Base-by-base conservation (phyloP, 352 stramenopile species). In the Vaucheria bursata region DNA sequence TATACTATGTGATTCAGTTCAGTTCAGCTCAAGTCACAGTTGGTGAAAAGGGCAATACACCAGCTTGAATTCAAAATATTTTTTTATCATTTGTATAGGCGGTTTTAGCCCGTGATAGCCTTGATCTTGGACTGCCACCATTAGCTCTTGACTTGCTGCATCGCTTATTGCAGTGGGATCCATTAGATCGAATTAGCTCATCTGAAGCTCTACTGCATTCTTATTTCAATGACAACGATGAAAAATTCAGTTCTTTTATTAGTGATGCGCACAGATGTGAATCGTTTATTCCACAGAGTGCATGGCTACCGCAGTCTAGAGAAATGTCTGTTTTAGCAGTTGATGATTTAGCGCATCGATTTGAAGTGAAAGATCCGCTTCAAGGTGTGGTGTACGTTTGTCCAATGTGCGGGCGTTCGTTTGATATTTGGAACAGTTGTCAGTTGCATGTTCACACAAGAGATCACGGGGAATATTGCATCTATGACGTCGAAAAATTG, bases 91-190 rank as follows among this genome's bases (percentile, higher is more conserved):
- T n/a, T n/a, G n/a, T 25, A 49, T 87, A 87, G 77, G 95, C 91
- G n/a, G 86, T 97, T 8, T 83, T 92, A 25, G 86, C 88, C 35
- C 85, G 93, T 8, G 93, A 98, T 84, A 91, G 91, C 39, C 86
- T 97, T 6, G 91, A 89, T 39, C 88, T 90, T 0, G 93, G 93
- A 1, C 91, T 97, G 64, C 86, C 91, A 65, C 69, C 74, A 0
- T 93, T 84, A 81, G 88, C 88, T 0, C 84, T 97, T 29, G 90
- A 98, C 86, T 85, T 98, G 31, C 91, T 98, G 74, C 97, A 90
- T 89, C 88, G 90, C 37, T 82, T 98, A 40, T 87, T 98, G 31
- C 90, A 93, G 35, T 97, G 90, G 90, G 86, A 97, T 86, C 93
- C 94, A 7, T 84, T 84, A 6, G 86, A 97, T 50, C 87, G 94